Base-by-base conservation (phyloP, 768 basidiomycete genomes). In the Leccinum longicurvipes region DNA sequence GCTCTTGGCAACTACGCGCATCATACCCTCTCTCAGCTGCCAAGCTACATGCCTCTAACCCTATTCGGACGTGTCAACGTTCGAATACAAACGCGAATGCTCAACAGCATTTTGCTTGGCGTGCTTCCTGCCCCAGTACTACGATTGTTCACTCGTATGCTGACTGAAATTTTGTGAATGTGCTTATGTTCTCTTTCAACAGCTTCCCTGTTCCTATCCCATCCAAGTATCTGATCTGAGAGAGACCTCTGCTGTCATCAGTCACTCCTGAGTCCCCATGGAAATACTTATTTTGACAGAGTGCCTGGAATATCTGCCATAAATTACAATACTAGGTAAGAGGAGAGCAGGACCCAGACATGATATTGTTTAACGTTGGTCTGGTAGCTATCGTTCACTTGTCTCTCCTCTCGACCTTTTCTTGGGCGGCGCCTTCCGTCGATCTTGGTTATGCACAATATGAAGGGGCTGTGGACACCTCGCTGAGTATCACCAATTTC, bases 391-490 rank as follows among this genome's bases (percentile, higher is more conserved):
- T 51, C 24, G 17, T 50, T 11, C 59, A 53, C 14, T 34, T 53
- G n/a, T 55, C 23, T 21, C 46, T 39, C 49, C 53, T 61, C 25
- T 9, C 4, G 4, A 48, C 36, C 19, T 32, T 51, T 19, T 34
- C 34, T 34, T 34, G 34, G 15, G 34, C 64, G 4, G 32, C 31
- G 4, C 50, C 50, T 9, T 34, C 60, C 15, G 57, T 58, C 27
- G 50, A 70, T 45, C 59, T 70, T 23, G 69, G 67, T 44, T 70
- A 70, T 46, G 62, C 63, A 3, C 44, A 56, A 31, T 71, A 71
- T 48, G 67, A 70, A 58, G 69, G 67, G 1, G 23, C 52, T 8
- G 57, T 63, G n/a, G 50, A 69, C 44, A 27, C 59, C 0, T 28
- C 23, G 8, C 51, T 39, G n/a, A 59, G 55, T 34, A 62, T 61